phyloP scores from a whole-genome alignment of 352 stramenopile genomes.

The Phytophthora cactorum region DNA sequence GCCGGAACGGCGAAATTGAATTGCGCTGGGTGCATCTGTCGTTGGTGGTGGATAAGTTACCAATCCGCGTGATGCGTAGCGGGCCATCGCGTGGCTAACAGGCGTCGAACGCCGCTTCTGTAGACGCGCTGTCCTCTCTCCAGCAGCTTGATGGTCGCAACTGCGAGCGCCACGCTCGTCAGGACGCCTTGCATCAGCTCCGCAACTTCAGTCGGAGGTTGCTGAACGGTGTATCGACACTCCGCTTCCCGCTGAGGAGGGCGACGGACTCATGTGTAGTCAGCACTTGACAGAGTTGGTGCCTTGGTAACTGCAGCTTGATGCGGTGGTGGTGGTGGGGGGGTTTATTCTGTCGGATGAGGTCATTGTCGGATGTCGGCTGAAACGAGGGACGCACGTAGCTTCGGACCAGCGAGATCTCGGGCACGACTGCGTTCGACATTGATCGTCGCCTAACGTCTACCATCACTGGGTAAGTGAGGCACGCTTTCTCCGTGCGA shows the following conservation, averaged over 20 bases:
- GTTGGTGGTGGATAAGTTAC: neutral
- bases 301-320: neutral
- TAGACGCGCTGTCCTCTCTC: neutral
- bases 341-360: slow-evolving; percentile 5
- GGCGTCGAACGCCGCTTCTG: slow-evolving; percentile 1
- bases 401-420: slow-evolving; percentile 16
- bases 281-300: neutral
- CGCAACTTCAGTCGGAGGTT: slow-evolving; percentile 26
- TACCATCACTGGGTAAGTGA: neutral
- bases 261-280: neutral
- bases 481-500: slow-evolving; percentile 2
- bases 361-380: neutral
- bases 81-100: slow-evolving; percentile 3
- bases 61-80: neutral
- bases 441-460: neutral
- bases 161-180: neutral
- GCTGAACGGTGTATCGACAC: slow-evolving; percentile 33
- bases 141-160: neutral
- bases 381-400: neutral
- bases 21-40: neutral
- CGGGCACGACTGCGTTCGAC: slow-evolving; percentile 17
- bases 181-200: slow-evolving; percentile 22
- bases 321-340: neutral
- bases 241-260: slow-evolving; percentile 15
- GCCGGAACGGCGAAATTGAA: slow-evolving; percentile 6